Percentiles rank a stretch among this genome's conserved stretches.
Conservation (phyloP, 2,329 filamentous ascomycete genomes). For the Xylaria hypoxylon region DNA sequence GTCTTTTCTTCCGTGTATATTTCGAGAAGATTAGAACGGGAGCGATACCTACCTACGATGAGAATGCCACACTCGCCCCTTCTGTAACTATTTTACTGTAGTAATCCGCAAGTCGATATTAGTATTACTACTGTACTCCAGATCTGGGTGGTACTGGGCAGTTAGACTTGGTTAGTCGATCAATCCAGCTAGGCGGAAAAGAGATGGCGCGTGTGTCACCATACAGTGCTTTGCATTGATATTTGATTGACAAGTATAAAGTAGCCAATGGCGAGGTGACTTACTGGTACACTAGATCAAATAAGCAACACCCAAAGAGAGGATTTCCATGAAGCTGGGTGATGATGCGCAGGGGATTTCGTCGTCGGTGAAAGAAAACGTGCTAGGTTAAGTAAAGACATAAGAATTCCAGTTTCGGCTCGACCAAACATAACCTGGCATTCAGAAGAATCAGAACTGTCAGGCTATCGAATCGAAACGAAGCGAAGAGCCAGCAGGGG, state of each 20-base stretch:
- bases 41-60: conserved; percentile 17
- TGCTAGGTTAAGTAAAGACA: neutral
- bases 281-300: conserved; percentile 3
- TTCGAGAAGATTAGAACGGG: conserved; percentile 13
- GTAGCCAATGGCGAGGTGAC: neutral
- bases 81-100: conserved; percentile 19
- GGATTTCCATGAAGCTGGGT: neutral
- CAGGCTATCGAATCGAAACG: conserved; percentile 28
- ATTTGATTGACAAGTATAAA: conserved; percentile 6
- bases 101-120: conserved; percentile 35
- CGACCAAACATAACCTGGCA: conserved; percentile 7
- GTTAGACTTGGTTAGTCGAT: conserved; percentile 22
- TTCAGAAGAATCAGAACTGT: conserved; percentile 10
- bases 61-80: conserved; percentile 17
- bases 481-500: conserved; percentile 21
- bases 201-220: conserved; percentile 22
- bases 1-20: neutral
- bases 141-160: conserved; percentile 26
- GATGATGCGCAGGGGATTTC: neutral
- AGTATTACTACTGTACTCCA: conserved; percentile 36
- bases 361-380: conserved; percentile 10
- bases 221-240: conserved; percentile 12
- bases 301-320: neutral
- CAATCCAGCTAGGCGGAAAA: conserved; percentile 32
- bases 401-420: conserved; percentile 8